phyloP scores from a whole-genome alignment of 139 green algal genomes.

The Diplosphaera chodatii region DNA sequence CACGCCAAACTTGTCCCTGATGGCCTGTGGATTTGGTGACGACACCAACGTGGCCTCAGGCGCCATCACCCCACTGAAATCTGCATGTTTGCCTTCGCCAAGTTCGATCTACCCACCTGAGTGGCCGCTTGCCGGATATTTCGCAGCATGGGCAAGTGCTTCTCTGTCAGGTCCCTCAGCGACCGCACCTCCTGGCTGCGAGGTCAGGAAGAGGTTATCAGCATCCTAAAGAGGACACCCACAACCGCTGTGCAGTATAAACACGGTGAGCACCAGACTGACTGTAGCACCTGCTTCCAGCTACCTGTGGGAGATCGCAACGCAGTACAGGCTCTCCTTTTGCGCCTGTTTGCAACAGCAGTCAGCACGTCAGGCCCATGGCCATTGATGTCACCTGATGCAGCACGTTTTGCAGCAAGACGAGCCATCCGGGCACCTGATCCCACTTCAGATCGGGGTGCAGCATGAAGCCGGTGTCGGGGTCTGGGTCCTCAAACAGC shows the following conservation, averaged over 20 bases:
- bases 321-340: constrained; percentile 48
- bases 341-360: constrained; percentile 12
- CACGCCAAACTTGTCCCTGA: constrained; percentile 34
- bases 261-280: too few relatives aligned
- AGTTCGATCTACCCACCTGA: constrained; percentile 15
- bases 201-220: too few relatives aligned
- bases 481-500: constrained; percentile 52
- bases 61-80: too few relatives aligned
- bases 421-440: not conserved
- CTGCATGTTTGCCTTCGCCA: too few relatives aligned
- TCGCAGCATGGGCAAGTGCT: constrained; percentile 42
- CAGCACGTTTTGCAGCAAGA: too few relatives aligned
- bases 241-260: too few relatives aligned
- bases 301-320: constrained; percentile 31
- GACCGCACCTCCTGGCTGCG: constrained; percentile 29
- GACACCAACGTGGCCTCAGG: too few relatives aligned
- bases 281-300: too few relatives aligned
- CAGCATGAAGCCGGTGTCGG: constrained; percentile 47
- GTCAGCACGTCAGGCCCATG: not conserved
- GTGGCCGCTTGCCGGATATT: constrained; percentile 37
- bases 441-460: constrained; percentile 56
- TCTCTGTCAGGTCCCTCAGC: constrained; percentile 28
- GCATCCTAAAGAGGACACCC: too few relatives aligned
- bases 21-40: constrained; percentile 23
- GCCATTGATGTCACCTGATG: too few relatives aligned